These are phyloP conservation scores for Elsinoe necatrix DNA, from an alignment of 2,329 filamentous ascomycete species.

Conservation along the genomic window DNA sequence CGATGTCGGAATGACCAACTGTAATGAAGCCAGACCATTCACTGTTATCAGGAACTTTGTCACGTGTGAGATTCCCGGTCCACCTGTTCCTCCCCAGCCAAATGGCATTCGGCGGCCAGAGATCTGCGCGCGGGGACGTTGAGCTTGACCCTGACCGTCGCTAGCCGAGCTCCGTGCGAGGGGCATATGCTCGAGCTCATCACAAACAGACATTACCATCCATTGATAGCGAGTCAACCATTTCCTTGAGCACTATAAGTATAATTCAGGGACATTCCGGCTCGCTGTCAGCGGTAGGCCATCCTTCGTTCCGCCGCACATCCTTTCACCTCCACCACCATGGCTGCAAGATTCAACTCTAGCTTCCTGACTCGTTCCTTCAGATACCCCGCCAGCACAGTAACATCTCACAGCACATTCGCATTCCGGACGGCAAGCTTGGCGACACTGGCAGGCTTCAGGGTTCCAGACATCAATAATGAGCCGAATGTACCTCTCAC, in stretches of 20 bases:
- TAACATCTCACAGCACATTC: conserved; percentile 3
- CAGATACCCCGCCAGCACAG: conserved; percentile 18
- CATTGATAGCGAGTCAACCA: background rate
- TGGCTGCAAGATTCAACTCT: conserved; percentile 10
- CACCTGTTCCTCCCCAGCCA: background rate
- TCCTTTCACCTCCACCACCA: background rate
- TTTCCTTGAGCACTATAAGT: background rate
- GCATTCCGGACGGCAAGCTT: conserved; percentile 18
- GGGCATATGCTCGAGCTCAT: background rate
- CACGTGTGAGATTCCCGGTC: background rate
- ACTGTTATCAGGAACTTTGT: background rate
- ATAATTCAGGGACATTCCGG: background rate
- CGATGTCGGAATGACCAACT: background rate
- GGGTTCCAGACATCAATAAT: conserved; percentile 76
- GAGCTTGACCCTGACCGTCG: background rate
- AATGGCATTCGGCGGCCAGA: background rate
- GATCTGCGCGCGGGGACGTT: background rate
- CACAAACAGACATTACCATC: background rate
- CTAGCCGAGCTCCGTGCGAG: background rate
- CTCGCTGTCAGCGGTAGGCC: background rate
- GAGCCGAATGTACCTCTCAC: conserved; percentile 75
- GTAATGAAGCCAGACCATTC: background rate
- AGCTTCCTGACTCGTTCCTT: background rate
- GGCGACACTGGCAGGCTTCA: conserved; percentile 71
- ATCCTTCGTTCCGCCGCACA: background rate